These are phyloP conservation scores for Boletus pseudo-olivaceus DNA, from an alignment of 768 basidiomycete species.

Conservation along the genomic window DNA sequence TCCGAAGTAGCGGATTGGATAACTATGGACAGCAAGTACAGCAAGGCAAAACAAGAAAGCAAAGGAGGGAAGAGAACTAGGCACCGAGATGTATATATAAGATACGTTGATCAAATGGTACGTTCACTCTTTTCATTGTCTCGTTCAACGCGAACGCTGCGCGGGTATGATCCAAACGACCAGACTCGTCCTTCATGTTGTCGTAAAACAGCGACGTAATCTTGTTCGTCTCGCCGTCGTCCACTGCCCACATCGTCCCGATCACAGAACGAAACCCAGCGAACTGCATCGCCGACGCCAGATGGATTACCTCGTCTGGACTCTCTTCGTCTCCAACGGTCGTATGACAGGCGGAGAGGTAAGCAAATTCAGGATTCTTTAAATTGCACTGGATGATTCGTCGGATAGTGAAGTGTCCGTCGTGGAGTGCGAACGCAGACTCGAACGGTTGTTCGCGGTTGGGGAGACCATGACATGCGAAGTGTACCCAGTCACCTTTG, in stretches of 20 bases:
- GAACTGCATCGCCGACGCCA: background rate
- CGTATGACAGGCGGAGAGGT: conserved; percentile 21
- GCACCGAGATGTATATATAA: no score
- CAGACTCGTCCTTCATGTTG: background rate
- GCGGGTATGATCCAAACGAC: background rate
- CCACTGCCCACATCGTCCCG: conserved; percentile 3
- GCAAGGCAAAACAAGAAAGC: no score
- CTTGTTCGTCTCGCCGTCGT: background rate
- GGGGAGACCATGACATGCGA: conserved; percentile 25
- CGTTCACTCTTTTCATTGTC: background rate
- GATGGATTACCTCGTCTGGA: background rate
- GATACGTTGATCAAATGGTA: no score
- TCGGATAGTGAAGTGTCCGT: conserved; percentile 8
- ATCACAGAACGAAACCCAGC: background rate
- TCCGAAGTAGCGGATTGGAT: no score
- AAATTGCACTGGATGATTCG: conserved; percentile 4
- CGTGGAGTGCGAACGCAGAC: conserved; percentile 9
- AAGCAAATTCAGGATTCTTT: conserved; percentile 12
- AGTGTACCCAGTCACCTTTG: conserved; percentile 19
- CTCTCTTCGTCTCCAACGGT: conserved; percentile 7
- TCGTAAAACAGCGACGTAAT: background rate
- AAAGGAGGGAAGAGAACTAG: no score
- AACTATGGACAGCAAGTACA: no score
- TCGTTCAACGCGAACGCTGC: background rate
- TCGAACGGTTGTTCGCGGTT: conserved; percentile 12